Evolutionary conservation across 768 basidiomycete species (phyloP).

Genomic region (Cytidiella melzeri): DNA sequence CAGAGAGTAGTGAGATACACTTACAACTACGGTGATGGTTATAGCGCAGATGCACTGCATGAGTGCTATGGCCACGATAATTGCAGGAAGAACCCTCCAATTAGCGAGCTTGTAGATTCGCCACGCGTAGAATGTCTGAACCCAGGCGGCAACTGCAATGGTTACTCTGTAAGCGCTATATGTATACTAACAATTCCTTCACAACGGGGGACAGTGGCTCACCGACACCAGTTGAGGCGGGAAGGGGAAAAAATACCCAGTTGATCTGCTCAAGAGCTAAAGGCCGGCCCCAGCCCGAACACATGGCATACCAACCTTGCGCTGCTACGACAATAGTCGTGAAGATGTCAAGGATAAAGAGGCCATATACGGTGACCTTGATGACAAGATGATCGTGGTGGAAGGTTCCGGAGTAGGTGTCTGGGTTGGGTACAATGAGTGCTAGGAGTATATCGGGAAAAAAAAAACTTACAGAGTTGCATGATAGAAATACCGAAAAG

Average conservation of each 20-base stretch:
- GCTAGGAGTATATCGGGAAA: no score
- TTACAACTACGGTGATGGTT: no score
- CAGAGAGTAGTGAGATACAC: no score
- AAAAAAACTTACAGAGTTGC: no score
- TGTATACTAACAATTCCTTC: no score
- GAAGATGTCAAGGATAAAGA: constrained; percentile 6
- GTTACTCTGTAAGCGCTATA: neutral
- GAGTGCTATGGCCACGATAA: no score
- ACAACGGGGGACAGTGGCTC: neutral
- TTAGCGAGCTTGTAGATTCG: no score
- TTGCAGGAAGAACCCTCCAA: no score
- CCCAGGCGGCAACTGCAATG: no score
- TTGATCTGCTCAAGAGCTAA: constrained; percentile 1
- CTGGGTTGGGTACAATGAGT: constrained; percentile 1
- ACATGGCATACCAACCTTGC: constrained; percentile 24
- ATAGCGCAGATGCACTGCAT: no score
- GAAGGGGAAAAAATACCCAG: neutral
- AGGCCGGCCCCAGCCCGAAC: constrained; percentile 19
- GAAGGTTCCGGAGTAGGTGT: constrained; percentile 12
- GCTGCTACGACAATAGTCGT: constrained; percentile 17
- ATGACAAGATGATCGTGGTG: constrained; percentile 3
- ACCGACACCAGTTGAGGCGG: constrained; percentile 3
- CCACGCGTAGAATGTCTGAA: no score
- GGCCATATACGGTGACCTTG: constrained; percentile 11
- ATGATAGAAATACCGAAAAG: no score